A percentile compares a stretch with the other conserved stretches of the same genome.
Evolutionary conservation across 106 monocot species (phyloP).

Genomic region (Dendrobium chrysotoxum): DNA sequence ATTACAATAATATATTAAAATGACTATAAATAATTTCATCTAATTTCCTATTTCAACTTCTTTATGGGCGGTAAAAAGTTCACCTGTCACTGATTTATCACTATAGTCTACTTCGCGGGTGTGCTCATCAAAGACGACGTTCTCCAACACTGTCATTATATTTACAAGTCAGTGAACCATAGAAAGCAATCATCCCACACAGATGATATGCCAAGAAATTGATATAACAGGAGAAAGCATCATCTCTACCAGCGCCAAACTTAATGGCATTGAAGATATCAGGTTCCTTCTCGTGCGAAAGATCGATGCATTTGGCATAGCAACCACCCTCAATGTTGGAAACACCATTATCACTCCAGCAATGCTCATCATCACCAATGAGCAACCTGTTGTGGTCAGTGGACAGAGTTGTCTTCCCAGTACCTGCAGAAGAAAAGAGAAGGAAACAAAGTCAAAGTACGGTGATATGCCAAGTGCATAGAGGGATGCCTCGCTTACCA

Average conservation of each 20-base stretch:
- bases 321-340: conserved; percentile 98
- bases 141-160: conserved; percentile 64
- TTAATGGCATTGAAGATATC: conserved; percentile 96
- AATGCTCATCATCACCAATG: conserved; percentile 93
- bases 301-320: conserved; percentile 86
- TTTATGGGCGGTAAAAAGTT: too few species aligned
- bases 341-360: conserved; percentile 89
- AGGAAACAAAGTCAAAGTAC: too few species aligned
- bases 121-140: conserved; percentile 94
- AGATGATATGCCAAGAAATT: not conserved
- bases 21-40: too few species aligned
- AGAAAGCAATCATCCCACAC: not conserved
- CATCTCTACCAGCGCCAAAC: conserved; percentile 70
- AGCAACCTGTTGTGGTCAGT: conserved; percentile 87
- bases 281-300: conserved; percentile 79
- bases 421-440: conserved; percentile 27
- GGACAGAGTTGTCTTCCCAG: conserved; percentile 91
- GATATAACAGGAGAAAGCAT: not conserved
- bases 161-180: not conserved
- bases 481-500: conserved; percentile 36
- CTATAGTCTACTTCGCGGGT: conserved; percentile 72
- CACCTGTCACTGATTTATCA: conserved; percentile 90
- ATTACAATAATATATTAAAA: too few species aligned
- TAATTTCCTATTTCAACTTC: too few species aligned
- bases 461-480: too few species aligned